Conservation (phyloP, 306 rosid genomes). For the Elaeagnus macrophylla region DNA sequence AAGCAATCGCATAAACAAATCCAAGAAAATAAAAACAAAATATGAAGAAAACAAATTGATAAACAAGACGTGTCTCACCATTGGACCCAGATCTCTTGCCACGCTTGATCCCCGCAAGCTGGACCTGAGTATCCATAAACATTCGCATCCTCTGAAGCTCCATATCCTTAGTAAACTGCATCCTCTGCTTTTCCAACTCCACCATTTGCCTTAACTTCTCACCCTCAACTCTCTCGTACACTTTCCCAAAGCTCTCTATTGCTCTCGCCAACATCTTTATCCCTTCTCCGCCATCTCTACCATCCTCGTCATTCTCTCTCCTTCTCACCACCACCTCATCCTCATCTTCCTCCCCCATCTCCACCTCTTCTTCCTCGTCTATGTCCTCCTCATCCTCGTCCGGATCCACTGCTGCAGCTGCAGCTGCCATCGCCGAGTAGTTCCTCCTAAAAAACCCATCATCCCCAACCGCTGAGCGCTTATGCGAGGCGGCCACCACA, state of each 20-base stretch:
- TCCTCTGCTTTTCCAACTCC: constrained; percentile 92
- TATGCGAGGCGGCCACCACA: constrained; percentile 54
- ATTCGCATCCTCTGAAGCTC: constrained; percentile 85
- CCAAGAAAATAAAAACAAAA: too few relatives aligned
- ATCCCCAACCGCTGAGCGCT: constrained; percentile 42
- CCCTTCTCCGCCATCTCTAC: constrained; percentile 51
- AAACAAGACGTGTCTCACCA: constrained; percentile 37
- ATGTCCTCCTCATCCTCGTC: constrained; percentile 45
- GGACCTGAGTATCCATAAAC: constrained; percentile 88
- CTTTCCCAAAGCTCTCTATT: constrained; percentile 67
- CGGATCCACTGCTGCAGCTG: constrained; percentile 69
- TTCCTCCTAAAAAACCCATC: constrained; percentile 64
- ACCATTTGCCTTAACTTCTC: constrained; percentile 85
- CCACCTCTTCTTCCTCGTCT: constrained; percentile 43
- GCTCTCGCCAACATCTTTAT: constrained; percentile 71
- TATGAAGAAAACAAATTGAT: neutral
- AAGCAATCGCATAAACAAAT: too few relatives aligned
- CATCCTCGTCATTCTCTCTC: constrained; percentile 34
- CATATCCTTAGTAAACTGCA: constrained; percentile 82
- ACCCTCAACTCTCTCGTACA: constrained; percentile 77
- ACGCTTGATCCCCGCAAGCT: constrained; percentile 83
- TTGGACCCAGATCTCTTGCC: constrained; percentile 66
- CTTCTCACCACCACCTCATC: too few relatives aligned
- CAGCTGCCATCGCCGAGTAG: constrained; percentile 84
- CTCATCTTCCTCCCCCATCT: constrained; percentile 1